Evolutionary conservation across 306 rosid genomes (phyloP), one percentile per base, ranked within the genome.

Genomic region (Comarum palustre): DNA sequence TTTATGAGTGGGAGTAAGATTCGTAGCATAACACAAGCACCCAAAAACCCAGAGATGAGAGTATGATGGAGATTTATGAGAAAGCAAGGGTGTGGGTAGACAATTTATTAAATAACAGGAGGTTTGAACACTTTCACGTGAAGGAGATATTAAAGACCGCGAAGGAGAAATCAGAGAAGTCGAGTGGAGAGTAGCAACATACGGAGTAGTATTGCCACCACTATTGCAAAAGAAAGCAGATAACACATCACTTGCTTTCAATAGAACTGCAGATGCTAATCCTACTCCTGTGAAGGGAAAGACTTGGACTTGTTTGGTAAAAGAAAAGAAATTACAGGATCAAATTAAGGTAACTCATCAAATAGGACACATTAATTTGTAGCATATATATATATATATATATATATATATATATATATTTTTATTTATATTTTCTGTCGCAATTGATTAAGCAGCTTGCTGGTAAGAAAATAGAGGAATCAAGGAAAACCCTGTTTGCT

Each of bases 311-410:
- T 39, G 43, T 39, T 39, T 39, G 43, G 43, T 1, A 0, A 1
- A 2, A 39, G 9, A 9, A 29, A 78, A 67, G 14, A 68, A 54
- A 17, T 58, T 82, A 7, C 66, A 19, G 45, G 69, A 72, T 2
- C 50, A 75, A 75, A 12, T 71, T 24, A 59, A 71, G 62, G 83
- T 78, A 69, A 31, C 62, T 43, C 25, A 4, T 20, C 41, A 39
- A 19, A 16, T 29, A 10, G 15, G 46, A 42, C 46, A 12, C 8
- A 14, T 9, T 11, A 42, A 10, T 76, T 27, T 31, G 13, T 32
- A 7, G 46, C 22, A 9, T n/a, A n/a, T n/a, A n/a, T n/a, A n/a
- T n/a, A n/a, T n/a, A n/a, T n/a, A n/a, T n/a, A n/a, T n/a, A n/a
- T n/a, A n/a, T n/a, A n/a, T n/a, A n/a, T n/a, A n/a, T n/a, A n/a